phyloP scores from a whole-genome alignment of 164 flowering plant genomes.

The Buxus sempervirens region DNA sequence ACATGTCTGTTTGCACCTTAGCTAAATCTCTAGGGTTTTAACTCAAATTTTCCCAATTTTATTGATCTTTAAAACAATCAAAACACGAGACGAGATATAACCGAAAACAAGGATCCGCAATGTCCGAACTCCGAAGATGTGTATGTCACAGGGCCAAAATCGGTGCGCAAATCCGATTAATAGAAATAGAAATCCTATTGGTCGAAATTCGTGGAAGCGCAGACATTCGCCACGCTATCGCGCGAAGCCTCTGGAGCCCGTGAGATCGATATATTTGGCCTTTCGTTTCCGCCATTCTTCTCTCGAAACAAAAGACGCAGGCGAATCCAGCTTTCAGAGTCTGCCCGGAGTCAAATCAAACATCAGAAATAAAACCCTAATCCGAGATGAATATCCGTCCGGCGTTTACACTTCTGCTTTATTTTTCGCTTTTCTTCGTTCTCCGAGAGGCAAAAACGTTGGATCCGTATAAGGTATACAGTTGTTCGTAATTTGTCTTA shows the following conservation, averaged over 20 bases:
- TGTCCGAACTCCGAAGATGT: no score
- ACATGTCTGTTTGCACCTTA: no score
- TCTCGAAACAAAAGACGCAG: background rate
- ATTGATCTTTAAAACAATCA: no score
- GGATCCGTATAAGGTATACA: constrained; percentile 72
- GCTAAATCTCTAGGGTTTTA: no score
- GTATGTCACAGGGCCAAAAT: no score
- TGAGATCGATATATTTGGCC: background rate
- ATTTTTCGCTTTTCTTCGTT: constrained; percentile 16
- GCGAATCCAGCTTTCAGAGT: background rate
- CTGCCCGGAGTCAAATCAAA: background rate
- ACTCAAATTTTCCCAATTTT: no score
- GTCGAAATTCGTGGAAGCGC: constrained; percentile 35
- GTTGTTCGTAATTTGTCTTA: no score
- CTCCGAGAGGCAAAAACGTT: constrained; percentile 34
- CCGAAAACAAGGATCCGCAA: no score
- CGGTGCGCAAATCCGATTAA: constrained; percentile 16
- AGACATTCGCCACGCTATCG: constrained; percentile 29
- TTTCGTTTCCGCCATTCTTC: background rate
- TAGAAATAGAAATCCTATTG: constrained; percentile 58
- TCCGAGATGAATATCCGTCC: constrained; percentile 20
- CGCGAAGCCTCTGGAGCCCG: constrained; percentile 24
- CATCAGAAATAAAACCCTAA: background rate
- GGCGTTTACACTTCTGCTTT: constrained; percentile 16
- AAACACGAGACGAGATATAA: no score